Percentiles rank a stretch among this genome's conserved stretches.
Evolutionary conservation across 345 rosid species (phyloP).

Genomic region (Eucalyptus cladocalyx): DNA sequence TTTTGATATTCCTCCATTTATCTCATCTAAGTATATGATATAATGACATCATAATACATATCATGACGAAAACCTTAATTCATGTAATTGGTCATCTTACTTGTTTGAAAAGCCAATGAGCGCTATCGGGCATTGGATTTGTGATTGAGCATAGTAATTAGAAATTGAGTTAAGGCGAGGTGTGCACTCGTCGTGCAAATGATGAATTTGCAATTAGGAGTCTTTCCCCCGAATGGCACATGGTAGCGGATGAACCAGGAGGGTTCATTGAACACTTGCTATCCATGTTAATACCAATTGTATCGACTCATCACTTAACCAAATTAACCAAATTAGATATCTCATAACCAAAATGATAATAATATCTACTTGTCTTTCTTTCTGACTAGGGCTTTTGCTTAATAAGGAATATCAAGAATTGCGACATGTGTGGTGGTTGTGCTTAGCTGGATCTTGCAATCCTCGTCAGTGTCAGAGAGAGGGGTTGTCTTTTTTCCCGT

Average conservation of each 20-base stretch:
- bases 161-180: background rate
- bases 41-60: fast-evolving
- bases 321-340: background rate
- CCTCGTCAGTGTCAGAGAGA: background rate
- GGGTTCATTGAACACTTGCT: background rate
- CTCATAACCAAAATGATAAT: background rate
- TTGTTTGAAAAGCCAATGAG: background rate
- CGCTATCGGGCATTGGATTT: fast-evolving
- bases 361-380: background rate
- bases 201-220: background rate
- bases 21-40: too few relatives aligned
- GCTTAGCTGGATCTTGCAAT: background rate
- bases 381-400: background rate
- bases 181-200: background rate
- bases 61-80: too few relatives aligned
- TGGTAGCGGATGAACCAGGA: background rate
- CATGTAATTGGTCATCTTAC: too few relatives aligned
- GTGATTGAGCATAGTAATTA: background rate
- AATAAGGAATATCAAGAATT: background rate
- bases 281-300: background rate
- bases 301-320: background rate
- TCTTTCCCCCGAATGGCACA: background rate
- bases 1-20: too few relatives aligned
- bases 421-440: background rate
- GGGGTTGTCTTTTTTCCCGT: background rate